A percentile compares a stretch with the other conserved stretches of the same genome.
These are phyloP conservation scores for Malus sylvestris DNA, from an alignment of 306 rosid genomes.

Conservation along the genomic window DNA sequence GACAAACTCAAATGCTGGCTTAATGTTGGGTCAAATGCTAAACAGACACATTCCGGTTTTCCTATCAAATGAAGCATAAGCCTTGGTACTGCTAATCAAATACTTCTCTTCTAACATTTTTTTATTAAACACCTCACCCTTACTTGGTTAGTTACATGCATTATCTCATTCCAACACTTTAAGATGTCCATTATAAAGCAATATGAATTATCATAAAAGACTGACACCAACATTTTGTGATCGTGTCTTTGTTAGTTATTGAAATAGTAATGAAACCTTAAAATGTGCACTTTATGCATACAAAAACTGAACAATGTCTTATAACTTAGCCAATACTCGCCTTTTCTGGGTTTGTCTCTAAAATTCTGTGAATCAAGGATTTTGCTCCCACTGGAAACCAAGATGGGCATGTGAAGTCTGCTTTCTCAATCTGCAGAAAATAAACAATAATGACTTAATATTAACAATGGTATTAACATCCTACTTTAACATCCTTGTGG, in stretches of 20 bases:
- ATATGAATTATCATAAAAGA: neutral
- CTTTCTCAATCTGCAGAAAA: constrained; percentile 56
- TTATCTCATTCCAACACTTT: neutral
- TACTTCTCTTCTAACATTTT: neutral
- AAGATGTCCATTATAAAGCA: neutral
- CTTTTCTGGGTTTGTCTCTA: constrained; percentile 73
- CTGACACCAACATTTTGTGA: neutral
- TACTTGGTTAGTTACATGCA: neutral
- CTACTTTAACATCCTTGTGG: constrained; percentile 5
- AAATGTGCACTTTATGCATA: neutral
- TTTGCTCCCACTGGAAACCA: constrained; percentile 91
- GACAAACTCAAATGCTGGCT: neutral
- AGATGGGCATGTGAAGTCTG: constrained; percentile 70
- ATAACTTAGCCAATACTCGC: constrained; percentile 38
- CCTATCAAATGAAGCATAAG: neutral
- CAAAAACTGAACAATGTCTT: neutral
- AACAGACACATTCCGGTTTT: neutral
- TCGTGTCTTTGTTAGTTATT: neutral
- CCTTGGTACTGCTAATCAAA: neutral
- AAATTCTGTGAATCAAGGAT: constrained; percentile 50
- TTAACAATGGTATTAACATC: neutral
- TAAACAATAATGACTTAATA: neutral
- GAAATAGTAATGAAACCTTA: neutral
- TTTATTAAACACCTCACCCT: neutral
- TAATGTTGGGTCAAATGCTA: neutral